Evolutionary conservation across 1,139 yeast species (phyloP), one percentile per base, ranked within the genome.

Genomic region (Arxiozyma slooffiae): DNA sequence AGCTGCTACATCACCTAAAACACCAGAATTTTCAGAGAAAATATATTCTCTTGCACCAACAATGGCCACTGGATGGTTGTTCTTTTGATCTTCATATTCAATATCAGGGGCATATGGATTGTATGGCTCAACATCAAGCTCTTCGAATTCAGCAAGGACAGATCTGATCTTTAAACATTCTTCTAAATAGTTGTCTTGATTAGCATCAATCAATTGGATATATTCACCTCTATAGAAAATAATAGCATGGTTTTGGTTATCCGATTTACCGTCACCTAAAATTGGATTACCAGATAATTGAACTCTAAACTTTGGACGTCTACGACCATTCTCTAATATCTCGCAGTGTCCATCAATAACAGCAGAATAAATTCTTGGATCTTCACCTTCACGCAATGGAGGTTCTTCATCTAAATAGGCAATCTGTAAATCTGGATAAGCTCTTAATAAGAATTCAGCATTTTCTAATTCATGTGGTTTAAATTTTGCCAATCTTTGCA

Each of bases 1-100:
- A 60, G 98, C 98, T 63, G 98, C 98, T 71, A 92, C 95, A 73
- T 92, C 98, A 83, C 98, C 98, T 62, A 92, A 79, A 65, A 92
- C 87, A 85, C 98, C 98, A 60, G 96, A 85, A 76, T 90, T 92
- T 73, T 92, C 98, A 56, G 97, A 88, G 85, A 92, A 92, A 74
- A 92, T 92, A 74, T 92, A 92, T 75, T 92, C 98, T 77, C 98
- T 85, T 52, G 98, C 97, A 82, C 98, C 98, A 63, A 92, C 88
- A 69, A 92, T 90, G 52, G 98, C 98, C 63, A 92, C 98, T 37
- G 98, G 98, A 63, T 81, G 79, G 62, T 71, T 75, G 52, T 71
- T 69, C 39, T 66, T 64, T 57, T 70, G 71, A 48, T 72, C 73
- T 54, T 74, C 74, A 62, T 77, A 76, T 64, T 63, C 77, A 73